Evolutionary conservation across 768 basidiomycete genomes (phyloP).

Genomic region (Pisolithus tinctorius): DNA sequence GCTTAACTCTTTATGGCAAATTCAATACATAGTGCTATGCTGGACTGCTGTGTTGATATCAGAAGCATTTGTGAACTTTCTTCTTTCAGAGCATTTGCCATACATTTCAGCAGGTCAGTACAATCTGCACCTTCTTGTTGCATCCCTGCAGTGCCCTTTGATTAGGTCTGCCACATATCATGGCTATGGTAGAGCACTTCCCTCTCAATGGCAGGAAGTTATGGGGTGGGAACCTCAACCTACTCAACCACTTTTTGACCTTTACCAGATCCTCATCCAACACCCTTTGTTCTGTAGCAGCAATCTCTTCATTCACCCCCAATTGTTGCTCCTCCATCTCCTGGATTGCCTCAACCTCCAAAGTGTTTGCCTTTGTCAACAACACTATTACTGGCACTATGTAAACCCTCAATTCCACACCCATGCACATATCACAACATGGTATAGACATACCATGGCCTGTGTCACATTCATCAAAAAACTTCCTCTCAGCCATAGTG

Average conservation of each 20-base stretch:
- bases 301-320: conserved; percentile 8
- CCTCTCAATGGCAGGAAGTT: not conserved
- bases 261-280: not conserved
- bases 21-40: too few relatives aligned
- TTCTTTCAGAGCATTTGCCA: not conserved
- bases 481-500: too few relatives aligned
- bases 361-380: conserved; percentile 22
- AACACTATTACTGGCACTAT: conserved; percentile 34
- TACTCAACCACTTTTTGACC: too few relatives aligned
- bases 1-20: not conserved
- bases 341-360: conserved; percentile 9
- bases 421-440: not conserved
- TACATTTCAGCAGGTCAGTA: not conserved
- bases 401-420: not conserved
- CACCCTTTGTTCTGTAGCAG: conserved; percentile 5
- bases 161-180: too few relatives aligned
- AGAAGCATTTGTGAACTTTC: not conserved
- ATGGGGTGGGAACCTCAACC: too few relatives aligned
- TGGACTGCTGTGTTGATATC: not conserved
- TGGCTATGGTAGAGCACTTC: too few relatives aligned
- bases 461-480: too few relatives aligned
- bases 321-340: conserved; percentile 6
- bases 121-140: not conserved
- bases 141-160: not conserved
- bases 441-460: too few relatives aligned